Conservation (phyloP, 1,284 basidiomycete genomes). For the Ustilago hordei region DNA sequence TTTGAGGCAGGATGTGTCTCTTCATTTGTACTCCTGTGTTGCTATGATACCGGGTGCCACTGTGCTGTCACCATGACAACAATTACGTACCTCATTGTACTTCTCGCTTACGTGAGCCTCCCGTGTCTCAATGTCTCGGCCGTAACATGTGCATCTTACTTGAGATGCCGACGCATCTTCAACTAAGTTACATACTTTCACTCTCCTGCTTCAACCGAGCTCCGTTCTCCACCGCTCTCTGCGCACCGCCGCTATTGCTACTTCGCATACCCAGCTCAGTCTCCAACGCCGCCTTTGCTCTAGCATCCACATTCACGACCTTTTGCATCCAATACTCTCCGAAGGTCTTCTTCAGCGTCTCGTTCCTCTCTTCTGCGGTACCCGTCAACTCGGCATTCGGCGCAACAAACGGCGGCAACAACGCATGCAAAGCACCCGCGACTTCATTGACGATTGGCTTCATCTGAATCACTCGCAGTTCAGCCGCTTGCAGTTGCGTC, state of each 20-base stretch:
- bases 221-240: neutral
- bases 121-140: too few species aligned
- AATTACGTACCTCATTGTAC: too few species aligned
- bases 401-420: slow-evolving; percentile 45
- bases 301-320: slow-evolving; percentile 30
- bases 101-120: too few species aligned
- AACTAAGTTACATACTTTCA: too few species aligned
- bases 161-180: too few species aligned
- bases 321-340: slow-evolving; percentile 50
- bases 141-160: too few species aligned
- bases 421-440: slow-evolving; percentile 35
- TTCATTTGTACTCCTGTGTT: too few species aligned
- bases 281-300: slow-evolving; percentile 44
- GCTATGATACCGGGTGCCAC: too few species aligned
- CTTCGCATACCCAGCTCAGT: slow-evolving; percentile 39
- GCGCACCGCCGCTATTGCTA: neutral
- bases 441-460: slow-evolving; percentile 42
- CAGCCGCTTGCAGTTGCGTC: slow-evolving; percentile 4
- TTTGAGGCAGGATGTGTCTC: too few species aligned
- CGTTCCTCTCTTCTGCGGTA: slow-evolving; percentile 26
- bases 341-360: slow-evolving; percentile 21
- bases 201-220: slow-evolving; percentile 17
- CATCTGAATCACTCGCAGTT: slow-evolving; percentile 27
- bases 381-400: slow-evolving; percentile 28
- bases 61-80: too few species aligned